Evolutionary conservation across 1,139 yeast species (phyloP).

Genomic region (Candida neerlandica): DNA sequence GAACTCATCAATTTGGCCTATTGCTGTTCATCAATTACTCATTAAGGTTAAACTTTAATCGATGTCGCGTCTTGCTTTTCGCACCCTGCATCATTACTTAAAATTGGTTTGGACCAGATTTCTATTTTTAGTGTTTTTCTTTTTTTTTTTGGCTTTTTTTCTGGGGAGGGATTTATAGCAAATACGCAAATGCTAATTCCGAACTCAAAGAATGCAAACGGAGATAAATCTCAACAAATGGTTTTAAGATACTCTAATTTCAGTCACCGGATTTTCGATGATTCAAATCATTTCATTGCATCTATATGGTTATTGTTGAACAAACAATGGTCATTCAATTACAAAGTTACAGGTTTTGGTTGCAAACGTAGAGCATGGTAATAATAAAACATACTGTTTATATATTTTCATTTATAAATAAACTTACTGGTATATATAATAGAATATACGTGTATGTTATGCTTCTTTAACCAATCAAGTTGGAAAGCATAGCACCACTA

Average conservation of each 20-base stretch:
- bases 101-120: not conserved
- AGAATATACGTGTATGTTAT: not conserved
- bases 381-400: not conserved
- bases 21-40: not conserved
- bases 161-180: no score
- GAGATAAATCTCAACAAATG: not conserved
- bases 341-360: no score
- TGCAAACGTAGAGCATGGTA: not conserved
- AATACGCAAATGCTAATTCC: not conserved
- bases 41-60: not conserved
- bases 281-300: no score
- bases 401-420: not conserved
- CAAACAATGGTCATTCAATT: no score
- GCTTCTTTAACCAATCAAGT: slow-evolving; percentile 2
- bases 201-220: not conserved
- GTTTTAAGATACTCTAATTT: not conserved
- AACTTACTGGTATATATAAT: not conserved
- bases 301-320: no score
- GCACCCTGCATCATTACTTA: not conserved
- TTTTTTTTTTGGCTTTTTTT: not conserved
- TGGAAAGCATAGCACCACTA: not conserved
- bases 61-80: not conserved
- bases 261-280: not conserved
- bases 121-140: not conserved
- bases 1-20: not conserved